These are phyloP conservation scores for Russula compacta DNA, from an alignment of 768 basidiomycete genomes.

Conservation along the genomic window DNA sequence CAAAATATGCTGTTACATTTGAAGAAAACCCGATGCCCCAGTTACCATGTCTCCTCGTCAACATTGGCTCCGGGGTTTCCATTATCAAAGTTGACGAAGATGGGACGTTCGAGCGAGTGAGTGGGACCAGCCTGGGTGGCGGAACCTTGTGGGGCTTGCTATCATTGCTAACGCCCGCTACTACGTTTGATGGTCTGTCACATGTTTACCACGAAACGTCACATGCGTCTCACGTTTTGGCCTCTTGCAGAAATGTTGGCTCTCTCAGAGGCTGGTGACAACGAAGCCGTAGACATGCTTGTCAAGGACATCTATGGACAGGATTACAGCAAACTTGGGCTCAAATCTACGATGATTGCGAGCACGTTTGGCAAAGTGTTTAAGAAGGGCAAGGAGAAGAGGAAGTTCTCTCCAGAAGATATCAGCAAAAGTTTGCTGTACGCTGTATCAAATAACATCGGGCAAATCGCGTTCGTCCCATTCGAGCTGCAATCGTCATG, in stretches of 20 bases:
- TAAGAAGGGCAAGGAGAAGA: slow-evolving; percentile 74
- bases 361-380: slow-evolving; percentile 99
- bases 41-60: slow-evolving; percentile 92
- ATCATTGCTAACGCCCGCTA: slow-evolving; percentile 90
- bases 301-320: slow-evolving; percentile 99
- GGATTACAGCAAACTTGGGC: slow-evolving; percentile 88
- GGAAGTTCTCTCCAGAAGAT: slow-evolving; percentile 80
- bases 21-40: slow-evolving; percentile 77
- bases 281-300: slow-evolving; percentile 93
- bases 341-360: slow-evolving; percentile 97
- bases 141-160: slow-evolving; percentile 96
- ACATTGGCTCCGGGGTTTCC: slow-evolving; percentile 96
- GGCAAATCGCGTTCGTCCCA: slow-evolving; percentile 91
- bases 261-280: slow-evolving; percentile 89
- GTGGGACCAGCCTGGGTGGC: slow-evolving; percentile 93
- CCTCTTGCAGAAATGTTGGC: slow-evolving; percentile 78
- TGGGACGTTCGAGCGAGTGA: slow-evolving; percentile 91
- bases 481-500: neutral
- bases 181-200: slow-evolving; percentile 87
- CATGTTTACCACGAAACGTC: neutral
- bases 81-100: slow-evolving; percentile 97
- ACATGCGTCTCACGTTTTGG: slow-evolving; percentile 6
- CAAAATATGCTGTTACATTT: slow-evolving; percentile 82
- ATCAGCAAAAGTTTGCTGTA: slow-evolving; percentile 92
- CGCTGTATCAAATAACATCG: slow-evolving; percentile 97